Conservation (phyloP, 768 basidiomycete genomes). For the Boletus huronensis region DNA sequence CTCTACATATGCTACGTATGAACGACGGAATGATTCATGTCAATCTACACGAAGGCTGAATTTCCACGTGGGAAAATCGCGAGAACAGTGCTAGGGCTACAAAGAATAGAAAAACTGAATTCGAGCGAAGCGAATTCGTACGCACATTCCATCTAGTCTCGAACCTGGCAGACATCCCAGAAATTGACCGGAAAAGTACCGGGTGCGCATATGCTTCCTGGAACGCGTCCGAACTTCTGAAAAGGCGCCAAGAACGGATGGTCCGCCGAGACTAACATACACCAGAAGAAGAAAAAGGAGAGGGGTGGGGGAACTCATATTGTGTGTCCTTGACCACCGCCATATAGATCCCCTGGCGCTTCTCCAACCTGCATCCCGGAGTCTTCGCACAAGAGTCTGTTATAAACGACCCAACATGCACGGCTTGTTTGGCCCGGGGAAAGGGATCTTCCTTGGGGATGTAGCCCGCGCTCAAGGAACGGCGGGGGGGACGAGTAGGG, state of each 20-base stretch:
- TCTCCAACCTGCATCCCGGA: background rate
- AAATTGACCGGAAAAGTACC: background rate
- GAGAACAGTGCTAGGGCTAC: slow-evolving; percentile 23
- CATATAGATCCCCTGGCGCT: slow-evolving; percentile 39
- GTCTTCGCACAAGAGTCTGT: background rate
- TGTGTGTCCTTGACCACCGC: slow-evolving; percentile 41
- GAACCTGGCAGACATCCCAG: background rate
- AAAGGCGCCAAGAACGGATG: background rate
- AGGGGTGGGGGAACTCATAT: background rate
- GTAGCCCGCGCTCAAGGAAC: slow-evolving; percentile 7
- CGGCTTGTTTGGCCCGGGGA: background rate
- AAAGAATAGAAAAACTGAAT: slow-evolving; percentile 1
- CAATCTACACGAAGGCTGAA: slow-evolving; percentile 4
- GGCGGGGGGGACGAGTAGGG: slow-evolving; percentile 8
- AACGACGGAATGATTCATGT: background rate
- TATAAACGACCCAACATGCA: background rate
- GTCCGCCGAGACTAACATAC: background rate
- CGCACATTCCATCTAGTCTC: background rate
- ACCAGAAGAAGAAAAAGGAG: background rate
- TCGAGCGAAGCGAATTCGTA: background rate
- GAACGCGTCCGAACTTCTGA: no score
- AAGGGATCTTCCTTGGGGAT: background rate
- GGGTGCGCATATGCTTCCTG: background rate
- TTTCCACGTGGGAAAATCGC: no score
- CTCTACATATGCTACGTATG: slow-evolving; percentile 16